These are phyloP conservation scores for Cercospora zeae-maydis DNA, from an alignment of 2,329 filamentous ascomycete species.

Conservation along the genomic window DNA sequence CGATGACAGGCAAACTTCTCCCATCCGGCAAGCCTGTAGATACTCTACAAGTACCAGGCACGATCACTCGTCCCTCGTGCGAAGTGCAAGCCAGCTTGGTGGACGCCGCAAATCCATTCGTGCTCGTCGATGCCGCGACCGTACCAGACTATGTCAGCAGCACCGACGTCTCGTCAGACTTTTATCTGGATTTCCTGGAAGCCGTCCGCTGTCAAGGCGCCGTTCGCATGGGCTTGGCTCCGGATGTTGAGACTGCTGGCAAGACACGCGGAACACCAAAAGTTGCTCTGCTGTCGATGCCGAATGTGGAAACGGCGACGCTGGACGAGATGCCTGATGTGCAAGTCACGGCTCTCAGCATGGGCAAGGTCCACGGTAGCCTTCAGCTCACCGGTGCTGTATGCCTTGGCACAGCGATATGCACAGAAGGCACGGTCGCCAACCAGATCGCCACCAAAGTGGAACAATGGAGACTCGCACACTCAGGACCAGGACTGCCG, in stretches of 20 bases:
- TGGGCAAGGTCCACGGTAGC: conserved; percentile 36
- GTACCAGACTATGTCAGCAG: conserved; percentile 15
- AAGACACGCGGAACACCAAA: conserved; percentile 27
- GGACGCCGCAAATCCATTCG: conserved; percentile 27
- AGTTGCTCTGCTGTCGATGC: conserved; percentile 24
- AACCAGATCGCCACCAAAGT: conserved; percentile 16
- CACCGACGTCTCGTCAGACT: conserved; percentile 6
- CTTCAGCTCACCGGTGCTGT: conserved; percentile 37
- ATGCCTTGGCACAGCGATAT: conserved; percentile 33
- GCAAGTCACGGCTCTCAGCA: conserved; percentile 31
- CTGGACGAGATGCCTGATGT: conserved; percentile 16
- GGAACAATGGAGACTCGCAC: neutral
- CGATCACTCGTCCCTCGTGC: conserved; percentile 13
- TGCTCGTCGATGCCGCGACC: conserved; percentile 17
- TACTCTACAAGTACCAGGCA: conserved; percentile 21
- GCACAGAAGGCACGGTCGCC: conserved; percentile 32
- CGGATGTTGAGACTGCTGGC: conserved; percentile 23
- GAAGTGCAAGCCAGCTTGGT: conserved; percentile 22
- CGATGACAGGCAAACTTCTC: conserved; percentile 25
- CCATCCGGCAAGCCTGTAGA: conserved; percentile 20
- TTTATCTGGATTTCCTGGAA: conserved; percentile 24
- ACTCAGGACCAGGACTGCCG: neutral
- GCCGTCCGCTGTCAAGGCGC: conserved; percentile 22
- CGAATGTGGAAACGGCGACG: conserved; percentile 6
- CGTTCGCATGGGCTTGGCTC: conserved; percentile 24